These are phyloP conservation scores for Hemileccinum rubropunctum DNA, from an alignment of 768 basidiomycete species.

Conservation along the genomic window DNA sequence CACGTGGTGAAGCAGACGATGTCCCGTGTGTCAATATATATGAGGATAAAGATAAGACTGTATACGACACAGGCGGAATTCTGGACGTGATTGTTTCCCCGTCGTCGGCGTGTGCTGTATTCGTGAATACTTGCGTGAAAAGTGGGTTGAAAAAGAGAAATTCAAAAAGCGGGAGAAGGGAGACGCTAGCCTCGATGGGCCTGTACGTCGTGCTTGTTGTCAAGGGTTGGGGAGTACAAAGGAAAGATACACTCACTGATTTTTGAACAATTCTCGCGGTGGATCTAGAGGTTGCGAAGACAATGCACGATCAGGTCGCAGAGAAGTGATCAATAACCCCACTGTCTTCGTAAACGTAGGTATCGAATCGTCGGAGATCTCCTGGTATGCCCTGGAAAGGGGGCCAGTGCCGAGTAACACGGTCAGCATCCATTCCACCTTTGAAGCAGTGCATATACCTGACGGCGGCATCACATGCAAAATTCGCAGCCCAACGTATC, in stretches of 20 bases:
- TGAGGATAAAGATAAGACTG: slow-evolving; percentile 56
- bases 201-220: slow-evolving; percentile 33
- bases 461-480: slow-evolving; percentile 47
- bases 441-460: slow-evolving; percentile 37
- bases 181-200: slow-evolving; percentile 58
- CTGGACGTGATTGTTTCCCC: slow-evolving; percentile 20
- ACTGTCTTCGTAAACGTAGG: slow-evolving; percentile 50
- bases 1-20: slow-evolving; percentile 54
- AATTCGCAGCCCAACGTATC: slow-evolving; percentile 55
- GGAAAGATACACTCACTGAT: slow-evolving; percentile 40
- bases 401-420: background rate
- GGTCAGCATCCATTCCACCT: background rate
- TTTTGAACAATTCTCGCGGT: slow-evolving; percentile 53
- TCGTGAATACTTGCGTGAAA: slow-evolving; percentile 49
- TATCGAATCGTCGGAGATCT: slow-evolving; percentile 49
- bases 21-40: slow-evolving; percentile 69
- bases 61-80: slow-evolving; percentile 41
- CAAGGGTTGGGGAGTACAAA: background rate
- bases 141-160: slow-evolving; percentile 49
- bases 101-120: slow-evolving; percentile 30
- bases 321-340: slow-evolving; percentile 48
- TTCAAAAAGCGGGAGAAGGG: slow-evolving; percentile 61
- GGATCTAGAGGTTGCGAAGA: slow-evolving; percentile 44
- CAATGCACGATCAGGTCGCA: slow-evolving; percentile 55
- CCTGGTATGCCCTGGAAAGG: slow-evolving; percentile 50